Base-by-base conservation (phyloP, 495 filamentous ascomycete genomes). In the Penicillium manginii region DNA sequence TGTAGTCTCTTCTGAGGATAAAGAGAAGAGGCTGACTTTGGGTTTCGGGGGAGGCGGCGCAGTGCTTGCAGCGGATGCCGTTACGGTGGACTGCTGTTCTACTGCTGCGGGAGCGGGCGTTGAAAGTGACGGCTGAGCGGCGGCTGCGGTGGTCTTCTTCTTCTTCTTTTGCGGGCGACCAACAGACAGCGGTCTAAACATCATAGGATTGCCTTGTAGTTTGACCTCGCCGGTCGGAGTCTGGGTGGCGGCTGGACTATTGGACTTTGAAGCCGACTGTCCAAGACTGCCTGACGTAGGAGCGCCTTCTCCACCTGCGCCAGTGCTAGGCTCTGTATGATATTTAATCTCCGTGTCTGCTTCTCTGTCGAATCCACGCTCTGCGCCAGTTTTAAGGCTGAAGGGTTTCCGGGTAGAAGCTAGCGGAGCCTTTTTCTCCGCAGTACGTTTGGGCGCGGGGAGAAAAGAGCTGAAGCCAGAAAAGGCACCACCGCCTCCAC, bases 121-220 rank as follows among this genome's bases (percentile, higher is more conserved):
- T 35, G 63, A 51, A 29, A 62, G 42, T 23, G 61, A 58, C n/a
- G 58, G 33, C 40, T 65, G 52, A 6, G 61, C n/a, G 18, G 57
- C 54, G 23, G 58, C 53, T 15, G 49, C 17, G 54, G 58, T 62
- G 29, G 59, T 54, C 29, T 55, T 65, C 66, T 81, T 86, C 74
- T 90, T 91, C 78, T 90, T 91, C 57, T 78, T 73, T n/a, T 80
- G 79, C 47, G 87, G 89, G 42, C 88, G 78, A 18, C 83, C 82
- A 9, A 96, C 91, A 2, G 91, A 96, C 22, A 96, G 71, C 2
- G 92, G 92, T 68, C 88, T 91, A 73, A 97, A 96, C 84, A 91
- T 92, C 65, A 90, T 84, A 19, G 90, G 81, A 60, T 91, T 93
- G 6, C 88, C 90, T 37, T 87, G 83, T 15, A 89, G 62, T 66